Percentiles rank a stretch among this genome's conserved stretches.
These are phyloP conservation scores for Intubia oerlemansii DNA, from an alignment of 2,329 filamentous ascomycete species.

Conservation along the genomic window DNA sequence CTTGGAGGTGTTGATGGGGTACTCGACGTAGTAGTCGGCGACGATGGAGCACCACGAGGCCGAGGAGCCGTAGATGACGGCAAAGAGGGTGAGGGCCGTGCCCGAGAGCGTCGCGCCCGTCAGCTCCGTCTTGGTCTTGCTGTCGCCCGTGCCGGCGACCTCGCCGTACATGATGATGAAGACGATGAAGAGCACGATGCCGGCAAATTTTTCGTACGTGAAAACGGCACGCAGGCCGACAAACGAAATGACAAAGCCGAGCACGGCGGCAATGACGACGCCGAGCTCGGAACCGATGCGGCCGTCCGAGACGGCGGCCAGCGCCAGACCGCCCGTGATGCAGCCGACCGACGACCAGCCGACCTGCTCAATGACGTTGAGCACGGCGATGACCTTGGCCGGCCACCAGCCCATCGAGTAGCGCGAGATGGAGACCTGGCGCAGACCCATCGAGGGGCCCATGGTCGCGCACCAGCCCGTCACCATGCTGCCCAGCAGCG, in stretches of 20 bases:
- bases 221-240: slow-evolving; percentile 27
- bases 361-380: slow-evolving; percentile 27
- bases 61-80: slow-evolving; percentile 25
- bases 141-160: slow-evolving; percentile 19
- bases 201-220: slow-evolving; percentile 27
- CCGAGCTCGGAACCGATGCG: slow-evolving; percentile 26
- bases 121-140: slow-evolving; percentile 14
- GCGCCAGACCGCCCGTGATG: slow-evolving; percentile 27
- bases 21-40: slow-evolving; percentile 24
- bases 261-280: slow-evolving; percentile 27
- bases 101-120: slow-evolving; percentile 17
- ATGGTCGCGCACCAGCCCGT: slow-evolving; percentile 27
- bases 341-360: slow-evolving; percentile 29
- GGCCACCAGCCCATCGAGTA: slow-evolving; percentile 30
- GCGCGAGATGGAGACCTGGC: slow-evolving; percentile 26
- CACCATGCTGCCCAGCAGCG: slow-evolving; percentile 20
- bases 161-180: slow-evolving; percentile 28
- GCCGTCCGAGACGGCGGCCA: slow-evolving; percentile 23
- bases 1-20: slow-evolving; percentile 21
- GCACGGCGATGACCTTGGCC: slow-evolving; percentile 23
- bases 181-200: slow-evolving; percentile 23
- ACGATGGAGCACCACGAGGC: slow-evolving; percentile 25
- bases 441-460: slow-evolving; percentile 25
- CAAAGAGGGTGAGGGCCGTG: slow-evolving; percentile 19
- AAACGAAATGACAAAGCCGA: slow-evolving; percentile 27